These are phyloP conservation scores for Pichia sp. DNA, from an alignment of 1,139 yeast genomes.

Conservation along the genomic window DNA sequence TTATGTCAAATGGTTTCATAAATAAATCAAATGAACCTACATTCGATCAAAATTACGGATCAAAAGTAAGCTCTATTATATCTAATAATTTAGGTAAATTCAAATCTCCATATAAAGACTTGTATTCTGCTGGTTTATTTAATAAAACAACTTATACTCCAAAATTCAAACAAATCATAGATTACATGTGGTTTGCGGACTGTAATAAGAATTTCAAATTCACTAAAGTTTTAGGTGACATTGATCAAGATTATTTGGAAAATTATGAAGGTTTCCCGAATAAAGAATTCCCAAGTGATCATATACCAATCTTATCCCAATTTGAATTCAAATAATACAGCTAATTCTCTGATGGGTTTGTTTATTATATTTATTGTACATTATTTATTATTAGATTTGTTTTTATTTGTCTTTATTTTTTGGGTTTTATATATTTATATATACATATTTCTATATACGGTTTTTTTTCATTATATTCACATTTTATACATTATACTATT, in stretches of 20 bases:
- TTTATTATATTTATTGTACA: background rate
- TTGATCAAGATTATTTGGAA: slow-evolving; percentile 22
- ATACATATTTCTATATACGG: background rate
- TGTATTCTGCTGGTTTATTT: slow-evolving; percentile 26
- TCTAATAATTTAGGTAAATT: slow-evolving; percentile 21
- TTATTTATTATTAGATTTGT: background rate
- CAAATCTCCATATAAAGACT: slow-evolving; percentile 26
- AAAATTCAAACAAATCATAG: slow-evolving; percentile 45
- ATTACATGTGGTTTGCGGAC: slow-evolving; percentile 51
- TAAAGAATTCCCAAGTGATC: slow-evolving; percentile 39
- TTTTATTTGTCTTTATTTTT: background rate
- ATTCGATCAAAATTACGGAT: slow-evolving; percentile 20
- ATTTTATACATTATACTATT: background rate
- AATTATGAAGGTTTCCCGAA: slow-evolving; percentile 35
- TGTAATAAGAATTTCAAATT: slow-evolving; percentile 26
- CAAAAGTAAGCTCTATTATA: slow-evolving; percentile 22
- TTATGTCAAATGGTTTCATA: slow-evolving; percentile 33
- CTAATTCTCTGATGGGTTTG: background rate
- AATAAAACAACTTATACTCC: slow-evolving; percentile 46
- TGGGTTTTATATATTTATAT: background rate
- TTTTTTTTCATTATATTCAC: background rate
- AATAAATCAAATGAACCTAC: slow-evolving; percentile 6
- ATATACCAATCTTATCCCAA: slow-evolving; percentile 34
- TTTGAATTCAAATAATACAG: slow-evolving; percentile 16
- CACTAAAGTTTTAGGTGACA: slow-evolving; percentile 29